These are phyloP conservation scores for Ophiocordyceps robertsii DNA, from an alignment of 2,329 filamentous ascomycete genomes.

Conservation along the genomic window DNA sequence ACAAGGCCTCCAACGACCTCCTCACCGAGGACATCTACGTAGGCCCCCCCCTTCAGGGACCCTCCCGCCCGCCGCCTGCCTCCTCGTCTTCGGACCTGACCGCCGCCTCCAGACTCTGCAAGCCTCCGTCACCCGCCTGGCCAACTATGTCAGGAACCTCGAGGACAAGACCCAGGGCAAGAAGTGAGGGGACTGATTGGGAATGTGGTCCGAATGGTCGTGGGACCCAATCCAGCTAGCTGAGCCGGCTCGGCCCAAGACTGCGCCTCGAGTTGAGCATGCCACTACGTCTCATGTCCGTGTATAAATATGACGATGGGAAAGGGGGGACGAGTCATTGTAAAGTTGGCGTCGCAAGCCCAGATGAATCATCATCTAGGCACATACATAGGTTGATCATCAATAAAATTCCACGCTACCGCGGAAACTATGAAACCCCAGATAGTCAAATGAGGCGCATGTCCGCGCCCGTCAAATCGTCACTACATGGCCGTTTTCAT, in stretches of 20 bases:
- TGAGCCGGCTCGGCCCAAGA: background rate
- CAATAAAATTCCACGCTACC: conserved; percentile 11
- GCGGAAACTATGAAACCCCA: conserved; percentile 13
- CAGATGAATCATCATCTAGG: too few species aligned
- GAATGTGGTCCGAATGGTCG: background rate
- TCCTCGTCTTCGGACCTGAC: background rate
- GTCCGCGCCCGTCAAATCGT: conserved; percentile 17
- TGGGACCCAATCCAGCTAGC: background rate
- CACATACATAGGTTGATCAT: background rate
- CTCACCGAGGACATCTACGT: conserved; percentile 94
- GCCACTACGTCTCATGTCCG: too few species aligned
- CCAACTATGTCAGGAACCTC: conserved; percentile 67
- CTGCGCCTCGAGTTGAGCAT: too few species aligned
- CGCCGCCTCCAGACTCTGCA: conserved; percentile 57
- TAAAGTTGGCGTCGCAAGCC: too few species aligned
- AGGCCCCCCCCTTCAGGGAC: conserved; percentile 26
- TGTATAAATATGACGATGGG: too few species aligned
- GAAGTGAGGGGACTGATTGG: conserved; percentile 33
- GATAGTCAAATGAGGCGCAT: conserved; percentile 9
- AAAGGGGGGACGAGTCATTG: too few species aligned
- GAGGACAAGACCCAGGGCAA: conserved; percentile 70
- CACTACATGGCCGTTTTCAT: conserved; percentile 14
- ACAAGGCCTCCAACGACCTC: conserved; percentile 85
- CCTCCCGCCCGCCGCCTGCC: background rate
- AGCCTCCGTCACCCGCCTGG: conserved; percentile 73